Evolutionary conservation across 768 basidiomycete species (phyloP), one percentile per base, ranked within the genome.

Genomic region (Holtermanniella nyarrowii): DNA sequence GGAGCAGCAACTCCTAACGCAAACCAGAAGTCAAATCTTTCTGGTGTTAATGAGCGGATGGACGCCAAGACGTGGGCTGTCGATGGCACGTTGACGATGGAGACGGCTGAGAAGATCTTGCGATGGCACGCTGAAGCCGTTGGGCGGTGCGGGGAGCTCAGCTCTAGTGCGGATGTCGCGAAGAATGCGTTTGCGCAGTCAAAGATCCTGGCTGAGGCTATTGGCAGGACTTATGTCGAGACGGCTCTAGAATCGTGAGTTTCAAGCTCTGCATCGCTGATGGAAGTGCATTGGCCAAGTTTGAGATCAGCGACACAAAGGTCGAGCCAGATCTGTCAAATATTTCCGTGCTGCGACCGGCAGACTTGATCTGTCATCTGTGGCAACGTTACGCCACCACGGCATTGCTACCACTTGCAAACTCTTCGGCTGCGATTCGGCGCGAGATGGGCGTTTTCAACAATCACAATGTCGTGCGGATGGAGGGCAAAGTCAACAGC

Each of bases 81-180:
- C 56, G 93, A 97, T 63, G 93, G 93, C 11, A 60, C 81, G 26
- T 73, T 96, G 27, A 82, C 75, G 43, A 73, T 95, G 2, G 80
- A 82, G 39, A 74, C 81, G 10, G 86, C 89, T 1, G 89, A 93
- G 74, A 83, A 78, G 61, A 90, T 97, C 82, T 74, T 97, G 14
- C 87, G 82, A 69, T 96, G 93, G 90, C 95, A 99, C 71, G 93
- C 95, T 1, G 95, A 99, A 68, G 88, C 90, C 3, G 83, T 95
- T 24, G 93, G 95, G 3, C 76, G 95, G 60, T 91, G 88, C 58
- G 86, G 91, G 11, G 95, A 97, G 71, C 75, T 99, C 44, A 90
- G 83, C 63, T 72, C 82, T 11, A 64, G 79, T 5, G 82, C 79
- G 41, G 95, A 99, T 63, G 81, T 91, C 89, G 82, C 86, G 2